Evolutionary conservation across 371 early-diverging fungal genomes (phyloP), one percentile per base, ranked within the genome.

Genomic region (Lichtheimia hyalospora): DNA sequence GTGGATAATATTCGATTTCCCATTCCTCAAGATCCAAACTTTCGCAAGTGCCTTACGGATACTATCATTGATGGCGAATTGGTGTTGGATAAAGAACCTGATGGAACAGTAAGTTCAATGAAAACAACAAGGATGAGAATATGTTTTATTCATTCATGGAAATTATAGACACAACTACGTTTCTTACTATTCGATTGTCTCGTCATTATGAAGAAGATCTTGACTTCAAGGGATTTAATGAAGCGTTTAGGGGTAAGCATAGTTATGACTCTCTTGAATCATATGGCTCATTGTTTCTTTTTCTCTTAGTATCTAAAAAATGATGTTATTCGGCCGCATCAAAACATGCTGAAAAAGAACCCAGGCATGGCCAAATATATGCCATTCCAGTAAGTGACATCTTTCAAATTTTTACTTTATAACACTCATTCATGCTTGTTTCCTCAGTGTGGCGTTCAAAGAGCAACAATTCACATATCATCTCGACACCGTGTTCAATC

Each of bases 1-100:
- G 72, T 91, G 3, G 82, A 75, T 6, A 69, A 85, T 27, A 59
- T 94, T 48, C 60, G 73, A n/a, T 91, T 96, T 51, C 94, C 95
- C 5, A 67, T 74, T 20, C 84, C 89, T 8, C 60, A 67, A 28
- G 79, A 77, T 60, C 63, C 67, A 14, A 65, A 60, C 4, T 77
- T 71, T 57, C 59, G 69, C 48, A 68, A 68, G 41, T 80, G 84
- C 60, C 92, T 92, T 56, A 64, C 84, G 46, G 82, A 87, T 24
- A 96, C 97, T 1, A 79, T 97, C 48, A 79, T 97, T 21, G 96
- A 97, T 61, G 96, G 96, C 3, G 97, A 97, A 70, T 79, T 97
- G n/a, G 92, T 96, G 7, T 58, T 88, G 6, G 95, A 93, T 66
- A 66, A 60, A 14, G 85, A 89, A 54, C 66, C 68, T 0, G 84